Evolutionary conservation across 768 basidiomycete genomes (phyloP).

Genomic region (Crassisporium funariophilum): DNA sequence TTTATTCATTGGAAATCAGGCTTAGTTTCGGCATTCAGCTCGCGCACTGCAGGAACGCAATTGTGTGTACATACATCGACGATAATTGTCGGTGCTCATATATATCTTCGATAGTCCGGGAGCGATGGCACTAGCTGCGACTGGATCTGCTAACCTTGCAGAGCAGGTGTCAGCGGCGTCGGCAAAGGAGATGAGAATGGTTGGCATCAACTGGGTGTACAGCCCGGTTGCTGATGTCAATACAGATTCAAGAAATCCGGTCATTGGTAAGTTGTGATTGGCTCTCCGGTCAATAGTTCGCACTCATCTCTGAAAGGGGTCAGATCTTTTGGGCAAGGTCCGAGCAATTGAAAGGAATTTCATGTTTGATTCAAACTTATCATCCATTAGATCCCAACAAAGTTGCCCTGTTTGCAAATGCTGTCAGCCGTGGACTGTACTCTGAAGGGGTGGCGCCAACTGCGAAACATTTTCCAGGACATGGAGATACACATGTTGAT

Average conservation of each 20-base stretch:
- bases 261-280: slow-evolving; percentile 53
- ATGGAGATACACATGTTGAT: slow-evolving; percentile 73
- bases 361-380: not conserved
- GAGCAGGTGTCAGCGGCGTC: slow-evolving; percentile 48
- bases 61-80: slow-evolving; percentile 49
- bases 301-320: slow-evolving; percentile 45
- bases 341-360: slow-evolving; percentile 4
- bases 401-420: slow-evolving; percentile 50
- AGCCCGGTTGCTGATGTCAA: slow-evolving; percentile 76
- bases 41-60: slow-evolving; percentile 58
- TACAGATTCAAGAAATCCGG: slow-evolving; percentile 67
- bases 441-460: slow-evolving; percentile 56
- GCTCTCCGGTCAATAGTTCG: not conserved
- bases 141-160: slow-evolving; percentile 46
- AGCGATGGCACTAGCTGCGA: slow-evolving; percentile 71
- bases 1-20: slow-evolving; percentile 44
- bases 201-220: slow-evolving; percentile 72
- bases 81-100: not conserved
- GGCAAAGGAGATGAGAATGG: slow-evolving; percentile 56
- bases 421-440: slow-evolving; percentile 51
- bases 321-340: slow-evolving; percentile 71
- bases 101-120: slow-evolving; percentile 52
- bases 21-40: slow-evolving; percentile 69
- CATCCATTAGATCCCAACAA: slow-evolving; percentile 49
- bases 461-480: slow-evolving; percentile 75